Percentiles rank a stretch among this genome's conserved stretches.
These are phyloP conservation scores for Hippophae rhamnoides DNA, from an alignment of 306 rosid species.

Conservation along the genomic window DNA sequence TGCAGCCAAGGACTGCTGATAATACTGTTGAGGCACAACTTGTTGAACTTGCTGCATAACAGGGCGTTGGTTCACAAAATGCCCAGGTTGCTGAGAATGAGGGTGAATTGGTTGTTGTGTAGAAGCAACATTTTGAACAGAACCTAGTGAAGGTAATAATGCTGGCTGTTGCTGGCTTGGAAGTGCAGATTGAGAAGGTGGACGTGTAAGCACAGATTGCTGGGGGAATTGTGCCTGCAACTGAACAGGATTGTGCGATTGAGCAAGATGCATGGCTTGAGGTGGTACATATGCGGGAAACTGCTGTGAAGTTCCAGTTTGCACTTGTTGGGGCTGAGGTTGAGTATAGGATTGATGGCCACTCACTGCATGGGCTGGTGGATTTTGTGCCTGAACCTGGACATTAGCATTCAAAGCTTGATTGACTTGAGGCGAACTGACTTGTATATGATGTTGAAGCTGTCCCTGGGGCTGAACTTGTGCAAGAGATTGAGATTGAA, in stretches of 20 bases:
- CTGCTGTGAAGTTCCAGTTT: conserved; percentile 48
- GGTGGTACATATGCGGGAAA: conserved; percentile 33
- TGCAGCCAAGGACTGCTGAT: conserved; percentile 42
- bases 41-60: conserved; percentile 47
- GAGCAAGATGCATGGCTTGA: conserved; percentile 45
- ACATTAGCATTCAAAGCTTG: conserved; percentile 34
- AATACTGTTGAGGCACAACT: conserved; percentile 27
- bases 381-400: conserved; percentile 49
- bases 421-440: conserved; percentile 30
- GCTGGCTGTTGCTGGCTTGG: conserved; percentile 57
- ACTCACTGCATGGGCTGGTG: conserved; percentile 47
- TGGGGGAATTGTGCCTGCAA: conserved; percentile 55
- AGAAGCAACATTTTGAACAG: conserved; percentile 42
- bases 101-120: conserved; percentile 38
- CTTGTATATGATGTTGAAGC: conserved; percentile 33
- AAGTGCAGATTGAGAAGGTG: conserved; percentile 45
- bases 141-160: conserved; percentile 52
- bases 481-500: conserved; percentile 45
- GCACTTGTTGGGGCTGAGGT: conserved; percentile 48
- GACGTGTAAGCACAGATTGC: conserved; percentile 49
- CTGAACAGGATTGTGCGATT: conserved; percentile 41
- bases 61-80: conserved; percentile 43
- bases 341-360: conserved; percentile 68
- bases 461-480: conserved; percentile 46
- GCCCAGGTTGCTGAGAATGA: conserved; percentile 57